Evolutionary conservation across 2,329 filamentous ascomycete species (phyloP), one percentile per base, ranked within the genome.

Genomic region (Aspergillus novofumigatus): DNA sequence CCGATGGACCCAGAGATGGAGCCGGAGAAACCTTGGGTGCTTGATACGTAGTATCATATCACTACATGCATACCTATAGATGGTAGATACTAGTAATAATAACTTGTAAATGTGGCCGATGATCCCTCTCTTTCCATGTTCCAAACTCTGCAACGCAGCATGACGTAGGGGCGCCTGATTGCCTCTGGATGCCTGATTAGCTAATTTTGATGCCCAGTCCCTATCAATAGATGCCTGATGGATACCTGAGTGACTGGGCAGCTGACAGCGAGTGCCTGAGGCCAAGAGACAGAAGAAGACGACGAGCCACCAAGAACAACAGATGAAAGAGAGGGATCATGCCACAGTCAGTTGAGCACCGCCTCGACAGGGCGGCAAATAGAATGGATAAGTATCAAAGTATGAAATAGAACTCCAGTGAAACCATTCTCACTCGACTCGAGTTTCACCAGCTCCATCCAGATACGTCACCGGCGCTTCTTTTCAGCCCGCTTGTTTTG

Each of bases 1-100:
- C 54, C n/a, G 47, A 52, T 44, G 49, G 54, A 42, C 28, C 54
- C 54, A 48, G 45, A 50, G 50, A 41, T 25, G 41, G 42, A 38
- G 32, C 32, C 5, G 32, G 32, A 35, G 29, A 6, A 35, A 35
- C 32, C 32, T 17, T 17, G 32, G 4, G 11, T 29, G 28, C 28
- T 29, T 29, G 8, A 10, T 29, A n/a, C n/a, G n/a, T n/a, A 9
- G 25, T 29, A 29, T 29, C 28, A 29, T 29, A 29, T 29, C 28
- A 35, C 32, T 35, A 4, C 28, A 29, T 29, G 28, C 11, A 29
- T 11, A n/a, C n/a, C n/a, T n/a, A 29, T 29, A 29, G 28, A 10
- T 29, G 4, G 28, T 29, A 29, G 28, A 29, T 29, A 29, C 2
- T 9, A 29, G 9, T 29, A 29, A 11, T 29, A 29, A 11, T 11